Conservation (phyloP, 106 monocot species). For the Dendrobium officinale region DNA sequence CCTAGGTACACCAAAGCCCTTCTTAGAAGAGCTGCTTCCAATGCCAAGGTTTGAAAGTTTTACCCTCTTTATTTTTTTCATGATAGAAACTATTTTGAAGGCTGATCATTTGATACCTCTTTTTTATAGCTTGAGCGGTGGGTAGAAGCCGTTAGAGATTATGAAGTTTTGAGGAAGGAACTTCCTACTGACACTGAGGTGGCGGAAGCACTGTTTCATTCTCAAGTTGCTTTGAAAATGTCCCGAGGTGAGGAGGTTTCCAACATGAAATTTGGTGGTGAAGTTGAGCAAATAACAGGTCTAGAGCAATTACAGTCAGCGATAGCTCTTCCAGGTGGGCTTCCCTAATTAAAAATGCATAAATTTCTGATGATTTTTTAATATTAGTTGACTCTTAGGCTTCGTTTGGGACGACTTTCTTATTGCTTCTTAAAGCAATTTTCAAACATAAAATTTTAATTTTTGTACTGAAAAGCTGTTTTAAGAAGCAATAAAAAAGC, state of each 20-base stretch:
- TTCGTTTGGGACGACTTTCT: no score
- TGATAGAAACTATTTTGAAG: background rate
- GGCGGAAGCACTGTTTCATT: constrained; percentile 72
- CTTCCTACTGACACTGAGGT: constrained; percentile 64
- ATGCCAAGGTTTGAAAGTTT: constrained; percentile 59
- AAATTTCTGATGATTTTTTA: no score
- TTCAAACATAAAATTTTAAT: no score
- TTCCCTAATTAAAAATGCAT: background rate
- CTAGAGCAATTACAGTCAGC: constrained; percentile 69
- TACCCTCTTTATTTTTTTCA: background rate
- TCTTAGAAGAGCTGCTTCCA: constrained; percentile 65
- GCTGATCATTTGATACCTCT: constrained; percentile 2
- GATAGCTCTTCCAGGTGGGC: constrained; percentile 50
- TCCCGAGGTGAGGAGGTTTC: constrained; percentile 66
- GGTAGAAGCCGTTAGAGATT: constrained; percentile 72
- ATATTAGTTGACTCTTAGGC: no score
- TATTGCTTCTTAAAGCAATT: no score
- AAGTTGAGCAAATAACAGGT: constrained; percentile 53
- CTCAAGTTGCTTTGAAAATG: constrained; percentile 62
- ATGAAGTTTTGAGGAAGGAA: constrained; percentile 73
- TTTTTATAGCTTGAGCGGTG: constrained; percentile 71
- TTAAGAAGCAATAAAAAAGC: no score
- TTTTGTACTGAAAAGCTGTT: no score
- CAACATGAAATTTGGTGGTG: constrained; percentile 75
- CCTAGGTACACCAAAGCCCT: constrained; percentile 81